Evolutionary conservation across 2,329 filamentous ascomycete species (phyloP).

Genomic region (Monosporascus sp.): DNA sequence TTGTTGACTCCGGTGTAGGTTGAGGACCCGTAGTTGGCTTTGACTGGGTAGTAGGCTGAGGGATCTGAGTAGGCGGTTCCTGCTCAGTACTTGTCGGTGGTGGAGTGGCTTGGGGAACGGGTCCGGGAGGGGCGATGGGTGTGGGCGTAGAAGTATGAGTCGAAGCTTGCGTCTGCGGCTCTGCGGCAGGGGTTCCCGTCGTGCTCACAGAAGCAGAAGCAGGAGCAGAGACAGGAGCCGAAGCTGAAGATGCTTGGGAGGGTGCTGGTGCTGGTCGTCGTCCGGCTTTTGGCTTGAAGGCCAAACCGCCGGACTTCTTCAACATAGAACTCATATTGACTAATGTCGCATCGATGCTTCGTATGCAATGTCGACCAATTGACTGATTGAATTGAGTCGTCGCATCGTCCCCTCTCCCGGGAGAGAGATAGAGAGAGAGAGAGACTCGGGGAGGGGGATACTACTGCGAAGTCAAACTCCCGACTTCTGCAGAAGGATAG

Average conservation of each 20-base stretch:
- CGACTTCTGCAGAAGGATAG: no score
- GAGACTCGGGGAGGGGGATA: no score
- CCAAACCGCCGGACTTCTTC: slow-evolving; percentile 58
- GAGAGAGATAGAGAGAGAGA: neutral
- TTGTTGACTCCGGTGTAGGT: neutral
- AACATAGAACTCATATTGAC: slow-evolving; percentile 57
- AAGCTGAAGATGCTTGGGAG: slow-evolving; percentile 21
- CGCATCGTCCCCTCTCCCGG: neutral
- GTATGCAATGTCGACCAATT: slow-evolving; percentile 2
- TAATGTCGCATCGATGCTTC: slow-evolving; percentile 10
- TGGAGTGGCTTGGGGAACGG: slow-evolving; percentile 2
- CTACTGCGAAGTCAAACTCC: no score
- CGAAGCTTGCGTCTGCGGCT: slow-evolving; percentile 14
- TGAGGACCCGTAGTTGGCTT: neutral
- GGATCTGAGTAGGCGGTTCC: neutral
- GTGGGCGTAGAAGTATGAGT: slow-evolving; percentile 14
- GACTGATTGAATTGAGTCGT: neutral
- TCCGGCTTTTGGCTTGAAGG: slow-evolving; percentile 65
- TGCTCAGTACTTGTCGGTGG: neutral
- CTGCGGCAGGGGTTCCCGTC: slow-evolving; percentile 18
- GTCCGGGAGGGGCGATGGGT: slow-evolving; percentile 1
- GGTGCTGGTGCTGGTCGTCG: slow-evolving; percentile 47
- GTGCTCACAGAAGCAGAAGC: slow-evolving; percentile 14
- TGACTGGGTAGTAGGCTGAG: neutral
- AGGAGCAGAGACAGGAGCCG: slow-evolving; percentile 10